Evolutionary conservation across 208 protist genomes (phyloP).

Genomic region (Wallacemonas collosoma): DNA sequence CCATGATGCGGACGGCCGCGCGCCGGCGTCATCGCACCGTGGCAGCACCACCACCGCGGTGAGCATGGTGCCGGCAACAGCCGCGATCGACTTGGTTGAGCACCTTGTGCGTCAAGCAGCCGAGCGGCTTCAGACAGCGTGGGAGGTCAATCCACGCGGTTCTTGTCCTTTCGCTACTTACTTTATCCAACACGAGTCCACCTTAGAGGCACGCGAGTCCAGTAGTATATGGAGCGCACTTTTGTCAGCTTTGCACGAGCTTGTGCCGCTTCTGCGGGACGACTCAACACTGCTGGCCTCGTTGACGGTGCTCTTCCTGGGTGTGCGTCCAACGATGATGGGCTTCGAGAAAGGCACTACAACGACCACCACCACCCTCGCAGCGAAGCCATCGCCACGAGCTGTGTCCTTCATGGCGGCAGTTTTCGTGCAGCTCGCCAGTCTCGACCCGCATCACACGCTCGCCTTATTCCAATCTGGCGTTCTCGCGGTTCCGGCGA

Average conservation of each 20-base stretch:
- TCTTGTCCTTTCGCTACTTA: slow-evolving; percentile 21
- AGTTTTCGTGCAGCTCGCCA: slow-evolving; percentile 56
- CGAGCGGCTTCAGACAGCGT: slow-evolving; percentile 14
- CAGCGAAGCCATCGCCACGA: slow-evolving; percentile 1
- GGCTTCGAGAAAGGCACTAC: neutral
- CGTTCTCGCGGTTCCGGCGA: slow-evolving; percentile 25
- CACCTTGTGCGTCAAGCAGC: slow-evolving; percentile 17
- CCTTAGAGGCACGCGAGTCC: slow-evolving; percentile 24
- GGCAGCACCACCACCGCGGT: neutral
- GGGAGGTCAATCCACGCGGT: neutral
- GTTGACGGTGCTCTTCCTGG: slow-evolving; percentile 23
- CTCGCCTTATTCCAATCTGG: slow-evolving; percentile 28
- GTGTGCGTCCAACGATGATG: neutral
- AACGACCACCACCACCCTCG: neutral
- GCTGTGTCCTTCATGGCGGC: slow-evolving; percentile 37
- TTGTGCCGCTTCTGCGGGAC: slow-evolving; percentile 26
- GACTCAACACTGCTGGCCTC: slow-evolving; percentile 20
- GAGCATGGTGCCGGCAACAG: neutral
- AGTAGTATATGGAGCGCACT: slow-evolving; percentile 44
- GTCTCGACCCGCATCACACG: slow-evolving; percentile 45
- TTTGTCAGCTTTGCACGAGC: slow-evolving; percentile 31
- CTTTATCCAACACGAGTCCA: slow-evolving; percentile 29
- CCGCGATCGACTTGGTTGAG: slow-evolving; percentile 23
- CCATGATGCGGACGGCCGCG: no score
- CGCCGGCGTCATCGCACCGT: no score